phyloP scores from a whole-genome alignment of 106 monocot genomes.

The Allium sativum region DNA sequence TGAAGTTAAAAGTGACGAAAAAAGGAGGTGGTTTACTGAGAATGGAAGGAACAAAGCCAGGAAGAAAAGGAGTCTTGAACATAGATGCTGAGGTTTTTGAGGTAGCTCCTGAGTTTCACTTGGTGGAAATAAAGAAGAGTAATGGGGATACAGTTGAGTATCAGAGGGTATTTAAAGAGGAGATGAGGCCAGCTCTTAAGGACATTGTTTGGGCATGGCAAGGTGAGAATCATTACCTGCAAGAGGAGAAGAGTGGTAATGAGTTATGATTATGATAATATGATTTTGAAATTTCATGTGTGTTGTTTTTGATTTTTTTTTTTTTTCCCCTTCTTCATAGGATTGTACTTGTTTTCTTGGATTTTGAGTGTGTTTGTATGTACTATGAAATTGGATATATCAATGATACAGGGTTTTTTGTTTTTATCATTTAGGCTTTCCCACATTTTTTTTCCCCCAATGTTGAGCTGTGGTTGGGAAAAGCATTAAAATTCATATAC shows the following conservation, averaged over 20 bases:
- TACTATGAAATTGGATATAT: no score
- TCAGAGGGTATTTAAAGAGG: slow-evolving; percentile 36
- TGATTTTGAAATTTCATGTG: no score
- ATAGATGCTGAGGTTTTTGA: slow-evolving; percentile 61
- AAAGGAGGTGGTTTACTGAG: slow-evolving; percentile 44
- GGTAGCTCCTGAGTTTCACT: slow-evolving; percentile 41
- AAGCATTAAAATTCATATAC: no score
- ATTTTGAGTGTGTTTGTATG: no score
- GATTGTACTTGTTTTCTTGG: no score
- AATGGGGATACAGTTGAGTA: slow-evolving; percentile 60
- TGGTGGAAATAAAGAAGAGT: slow-evolving; percentile 48
- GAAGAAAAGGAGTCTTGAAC: slow-evolving; percentile 41
- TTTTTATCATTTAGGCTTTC: no score
- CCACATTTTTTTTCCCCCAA: no score
- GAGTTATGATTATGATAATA: no score
- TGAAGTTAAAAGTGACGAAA: slow-evolving; percentile 45
- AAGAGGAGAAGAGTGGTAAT: slow-evolving; percentile 2
- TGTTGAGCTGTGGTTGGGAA: no score
- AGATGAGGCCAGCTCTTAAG: slow-evolving; percentile 46
- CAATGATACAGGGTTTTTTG: no score
- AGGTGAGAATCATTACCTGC: slow-evolving; percentile 25
- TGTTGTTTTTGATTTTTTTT: no score
- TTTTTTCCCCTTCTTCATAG: no score
- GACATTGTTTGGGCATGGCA: slow-evolving; percentile 71
- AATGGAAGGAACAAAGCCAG: slow-evolving; percentile 41